phyloP scores from a whole-genome alignment of 2,329 filamentous ascomycete species.

The Fusarium sp. region DNA sequence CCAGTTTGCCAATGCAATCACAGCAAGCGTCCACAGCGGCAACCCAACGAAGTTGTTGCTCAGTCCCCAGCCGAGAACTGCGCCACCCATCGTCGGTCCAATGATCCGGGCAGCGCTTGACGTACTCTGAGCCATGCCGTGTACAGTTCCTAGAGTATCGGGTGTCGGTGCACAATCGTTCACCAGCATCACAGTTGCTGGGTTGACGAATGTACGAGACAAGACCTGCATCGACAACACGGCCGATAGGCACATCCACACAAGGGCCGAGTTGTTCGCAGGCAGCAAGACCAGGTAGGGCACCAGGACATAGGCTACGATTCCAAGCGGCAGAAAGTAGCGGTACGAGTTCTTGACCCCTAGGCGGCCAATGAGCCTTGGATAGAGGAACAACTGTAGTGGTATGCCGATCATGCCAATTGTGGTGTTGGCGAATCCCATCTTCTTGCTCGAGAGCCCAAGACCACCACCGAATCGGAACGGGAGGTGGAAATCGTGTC shows the following conservation, averaged over 20 bases:
- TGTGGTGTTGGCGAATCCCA: background rate
- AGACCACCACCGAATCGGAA: background rate
- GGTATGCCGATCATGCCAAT: background rate
- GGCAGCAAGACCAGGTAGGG: background rate
- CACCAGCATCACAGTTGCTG: constrained; percentile 42
- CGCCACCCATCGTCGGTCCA: constrained; percentile 37
- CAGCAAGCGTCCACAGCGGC: background rate
- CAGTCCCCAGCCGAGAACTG: constrained; percentile 41
- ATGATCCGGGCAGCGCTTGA: constrained; percentile 41
- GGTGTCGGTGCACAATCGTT: constrained; percentile 41
- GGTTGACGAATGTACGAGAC: constrained; percentile 39
- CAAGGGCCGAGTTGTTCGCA: background rate
- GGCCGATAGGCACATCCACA: background rate
- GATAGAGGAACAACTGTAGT: background rate
- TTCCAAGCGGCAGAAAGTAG: background rate
- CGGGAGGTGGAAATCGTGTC: background rate
- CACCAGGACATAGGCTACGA: background rate
- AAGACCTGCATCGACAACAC: constrained; percentile 37
- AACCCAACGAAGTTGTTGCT: background rate
- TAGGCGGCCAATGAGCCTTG: background rate
- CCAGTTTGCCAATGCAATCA: background rate
- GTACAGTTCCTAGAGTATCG: constrained; percentile 36
- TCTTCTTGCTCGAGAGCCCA: background rate
- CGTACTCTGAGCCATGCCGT: constrained; percentile 42
- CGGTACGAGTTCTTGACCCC: background rate